These are phyloP conservation scores for Colletotrichum scovillei DNA, from an alignment of 2,329 filamentous ascomycete genomes.

Conservation along the genomic window DNA sequence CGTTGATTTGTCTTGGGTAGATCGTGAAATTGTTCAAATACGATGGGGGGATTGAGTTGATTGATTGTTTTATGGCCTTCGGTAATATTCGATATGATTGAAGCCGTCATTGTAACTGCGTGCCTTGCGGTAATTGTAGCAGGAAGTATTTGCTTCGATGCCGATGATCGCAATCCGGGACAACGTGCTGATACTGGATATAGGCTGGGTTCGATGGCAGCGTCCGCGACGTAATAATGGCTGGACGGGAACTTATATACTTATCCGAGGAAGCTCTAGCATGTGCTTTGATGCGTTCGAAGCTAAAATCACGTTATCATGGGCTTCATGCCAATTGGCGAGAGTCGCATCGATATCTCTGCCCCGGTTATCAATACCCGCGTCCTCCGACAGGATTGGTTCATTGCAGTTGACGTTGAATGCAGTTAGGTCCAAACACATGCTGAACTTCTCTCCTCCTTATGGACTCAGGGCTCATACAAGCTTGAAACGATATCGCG, in stretches of 20 bases:
- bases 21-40: conserved; percentile 1
- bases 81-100: not conserved
- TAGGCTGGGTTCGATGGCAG: not conserved
- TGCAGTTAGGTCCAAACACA: too few species aligned
- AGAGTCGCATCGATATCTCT: not conserved
- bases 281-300: not conserved
- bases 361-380: too few species aligned
- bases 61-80: not conserved
- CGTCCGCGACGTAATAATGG: too few species aligned
- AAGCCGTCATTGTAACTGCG: not conserved
- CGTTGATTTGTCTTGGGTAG: conserved; percentile 2
- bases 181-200: not conserved
- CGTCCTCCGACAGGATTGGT: too few species aligned
- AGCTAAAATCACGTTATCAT: conserved; percentile 11
- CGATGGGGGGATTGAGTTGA: not conserved
- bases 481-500: too few species aligned
- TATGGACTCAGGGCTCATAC: too few species aligned
- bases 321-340: not conserved
- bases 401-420: too few species aligned
- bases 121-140: not conserved
- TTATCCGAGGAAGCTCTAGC: not conserved
- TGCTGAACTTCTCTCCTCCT: too few species aligned
- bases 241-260: not conserved
- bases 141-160: not conserved
- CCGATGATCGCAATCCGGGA: not conserved